Evolutionary conservation across 2,329 filamentous ascomycete species (phyloP).

Genomic region (Alternaria postmessia): DNA sequence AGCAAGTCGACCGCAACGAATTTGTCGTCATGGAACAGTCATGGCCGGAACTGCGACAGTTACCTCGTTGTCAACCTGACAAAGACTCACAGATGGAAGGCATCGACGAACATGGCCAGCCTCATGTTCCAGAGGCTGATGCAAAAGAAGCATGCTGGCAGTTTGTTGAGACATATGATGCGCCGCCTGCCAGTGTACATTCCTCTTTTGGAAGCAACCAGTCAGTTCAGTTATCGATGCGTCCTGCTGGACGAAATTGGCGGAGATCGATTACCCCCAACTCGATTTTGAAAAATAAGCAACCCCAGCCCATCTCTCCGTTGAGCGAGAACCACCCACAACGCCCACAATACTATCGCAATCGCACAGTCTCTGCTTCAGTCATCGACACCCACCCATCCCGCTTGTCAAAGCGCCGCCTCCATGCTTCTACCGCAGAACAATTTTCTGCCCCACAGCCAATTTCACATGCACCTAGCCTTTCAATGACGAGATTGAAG

Average conservation of each 20-base stretch:
- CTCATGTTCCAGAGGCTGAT: slow-evolving; percentile 66
- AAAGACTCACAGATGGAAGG: slow-evolving; percentile 42
- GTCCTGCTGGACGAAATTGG: slow-evolving; percentile 47
- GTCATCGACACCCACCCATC: slow-evolving; percentile 30
- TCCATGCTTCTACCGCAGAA: slow-evolving; percentile 40
- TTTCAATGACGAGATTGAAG: slow-evolving; percentile 48
- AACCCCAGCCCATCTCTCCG: slow-evolving; percentile 46
- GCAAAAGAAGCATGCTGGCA: slow-evolving; percentile 72
- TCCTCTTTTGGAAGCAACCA: slow-evolving; percentile 55
- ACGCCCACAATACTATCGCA: slow-evolving; percentile 34
- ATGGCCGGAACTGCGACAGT: slow-evolving; percentile 72
- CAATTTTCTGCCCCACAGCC: slow-evolving; percentile 37
- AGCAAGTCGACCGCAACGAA: slow-evolving; percentile 58
- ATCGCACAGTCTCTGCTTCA: slow-evolving; percentile 43
- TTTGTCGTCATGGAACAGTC: slow-evolving; percentile 36
- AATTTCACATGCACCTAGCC: slow-evolving; percentile 49
- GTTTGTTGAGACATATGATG: slow-evolving; percentile 71
- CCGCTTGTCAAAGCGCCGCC: slow-evolving; percentile 43
- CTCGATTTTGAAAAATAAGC: slow-evolving; percentile 43
- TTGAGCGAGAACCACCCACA: slow-evolving; percentile 43
- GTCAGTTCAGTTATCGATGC: slow-evolving; percentile 43
- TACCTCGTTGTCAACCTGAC: slow-evolving; percentile 66
- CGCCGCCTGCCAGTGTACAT: slow-evolving; percentile 56
- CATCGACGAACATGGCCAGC: slow-evolving; percentile 47
- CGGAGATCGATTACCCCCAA: slow-evolving; percentile 46